Conservation (phyloP, 345 rosid species). For the Adansonia digitata region DNA sequence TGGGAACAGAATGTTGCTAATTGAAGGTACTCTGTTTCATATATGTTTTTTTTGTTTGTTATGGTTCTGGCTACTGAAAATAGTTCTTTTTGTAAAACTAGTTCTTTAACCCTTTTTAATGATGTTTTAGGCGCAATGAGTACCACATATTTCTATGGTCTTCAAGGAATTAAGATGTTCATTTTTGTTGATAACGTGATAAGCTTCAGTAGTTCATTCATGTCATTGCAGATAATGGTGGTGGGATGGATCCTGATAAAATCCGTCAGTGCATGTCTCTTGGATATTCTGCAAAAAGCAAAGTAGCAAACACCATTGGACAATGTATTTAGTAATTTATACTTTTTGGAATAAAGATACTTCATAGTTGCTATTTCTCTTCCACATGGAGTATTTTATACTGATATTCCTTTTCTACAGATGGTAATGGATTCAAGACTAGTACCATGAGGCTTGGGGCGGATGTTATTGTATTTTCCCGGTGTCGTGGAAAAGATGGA, state of each 20-base stretch:
- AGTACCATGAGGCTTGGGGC: slow-evolving; percentile 96
- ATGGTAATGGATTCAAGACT: slow-evolving; percentile 27
- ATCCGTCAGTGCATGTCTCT: slow-evolving; percentile 45
- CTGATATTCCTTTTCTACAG: background rate
- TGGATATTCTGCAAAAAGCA: too few relatives aligned
- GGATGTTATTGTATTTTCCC: slow-evolving; percentile 90
- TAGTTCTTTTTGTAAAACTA: slow-evolving; percentile 19
- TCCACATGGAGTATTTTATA: slow-evolving; percentile 8
- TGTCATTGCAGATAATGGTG: slow-evolving; percentile 70
- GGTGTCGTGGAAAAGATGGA: slow-evolving; percentile 56
- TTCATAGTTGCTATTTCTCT: background rate
- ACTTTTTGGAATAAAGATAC: background rate
- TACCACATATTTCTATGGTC: background rate
- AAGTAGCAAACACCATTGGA: too few relatives aligned
- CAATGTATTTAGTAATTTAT: too few relatives aligned
- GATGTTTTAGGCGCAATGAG: background rate
- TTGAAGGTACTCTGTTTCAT: slow-evolving; percentile 54
- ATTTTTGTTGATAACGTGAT: background rate
- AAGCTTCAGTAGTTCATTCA: background rate
- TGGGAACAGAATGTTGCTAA: slow-evolving; percentile 58
- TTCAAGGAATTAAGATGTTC: background rate
- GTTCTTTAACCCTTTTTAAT: background rate
- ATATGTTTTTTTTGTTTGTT: background rate
- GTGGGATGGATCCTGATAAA: slow-evolving; percentile 84
- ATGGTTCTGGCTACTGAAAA: background rate